Evolutionary conservation across 352 stramenopile species (phyloP), one percentile per base, ranked within the genome.

Genomic region (Pythium myriotylum): DNA sequence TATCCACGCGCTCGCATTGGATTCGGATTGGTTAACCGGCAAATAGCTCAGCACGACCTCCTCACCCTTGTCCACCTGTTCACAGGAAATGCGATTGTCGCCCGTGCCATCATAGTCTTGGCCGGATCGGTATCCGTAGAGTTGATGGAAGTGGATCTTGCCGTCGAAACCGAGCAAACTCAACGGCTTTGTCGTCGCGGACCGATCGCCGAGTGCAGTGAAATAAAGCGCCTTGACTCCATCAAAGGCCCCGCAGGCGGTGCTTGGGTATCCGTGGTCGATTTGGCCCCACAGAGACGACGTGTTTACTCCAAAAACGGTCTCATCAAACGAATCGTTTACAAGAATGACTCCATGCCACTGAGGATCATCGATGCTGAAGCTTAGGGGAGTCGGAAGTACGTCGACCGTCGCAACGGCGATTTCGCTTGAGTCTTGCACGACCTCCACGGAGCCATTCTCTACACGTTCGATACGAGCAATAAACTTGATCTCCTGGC

Each of bases 1-100:
- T 17, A 72, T 54, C 82, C 82, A 92, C 12, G 76, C 62, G 27
- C 73, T 88, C 19, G 54, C 29, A 33, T 89, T 89, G 9, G 9
- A 39, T 1, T 68, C 54, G 13, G 78, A 54, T 22, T 65, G 54
- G 16, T 69, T 57, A 0, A 41, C 26, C 12, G 80, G 74, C 2
- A 86, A 41, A 53, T 74, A 89, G 10, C 61, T 82, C 40, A 92
- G 70, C 20, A 75, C 57, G 5, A 88, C 71, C 54, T 89, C 79
- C 68, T 89, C 80, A 4, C 48, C 63, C 1, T 63, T 23, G 33
- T 89, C 74, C 0, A 84, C 68, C 10, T 52, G 51, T 52, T 88
- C 82, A 51, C 82, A 92, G 4, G 82, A 71, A 22, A 89, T 48
- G 14, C 69, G 70, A 54, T 92, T 92, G 48, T 86, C 78, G 22